Evolutionary conservation across 1,139 yeast species (phyloP), one percentile per base, ranked within the genome.

Genomic region (Magnusiomyces fungicola): DNA sequence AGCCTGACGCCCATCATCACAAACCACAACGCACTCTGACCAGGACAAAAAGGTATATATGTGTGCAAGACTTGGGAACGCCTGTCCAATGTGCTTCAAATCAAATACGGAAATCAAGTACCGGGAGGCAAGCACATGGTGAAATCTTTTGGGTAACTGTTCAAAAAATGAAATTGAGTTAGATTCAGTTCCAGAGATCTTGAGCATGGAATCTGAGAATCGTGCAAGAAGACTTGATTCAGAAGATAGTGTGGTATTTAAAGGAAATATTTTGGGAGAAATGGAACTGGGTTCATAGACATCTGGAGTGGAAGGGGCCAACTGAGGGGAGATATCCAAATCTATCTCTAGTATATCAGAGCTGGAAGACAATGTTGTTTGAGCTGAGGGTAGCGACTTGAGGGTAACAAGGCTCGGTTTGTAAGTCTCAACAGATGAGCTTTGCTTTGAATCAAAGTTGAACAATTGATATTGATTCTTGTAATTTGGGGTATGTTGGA

Each of bases 41-140:
- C 43, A 40, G 3, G 43, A 25, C 32, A 6, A n/a, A 18, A 22
- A 12, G 27, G 33, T 10, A 21, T 40, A 40, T 7, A 25, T 16
- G 10, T 14, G 18, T 16, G n/a, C 12, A n/a, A 40, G 33, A 3
- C 18, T 18, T 6, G 32, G 32, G 27, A 40, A 40, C 10, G 43
- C 33, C 23, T 27, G 43, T 16, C 23, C 18, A 25, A 40, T 25
- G 18, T 40, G 19, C 27, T 25, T 40, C 12, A 40, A 40, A 27
- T 40, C 43, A 25, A 25, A 25, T 7, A 40, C 34, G 3, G 43
- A 40, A 27, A 14, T 10, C n/a, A 40, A 16, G n/a, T 40, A 40
- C 16, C 16, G 9, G 9, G 30, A 14, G 14, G 32, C 43, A 16
- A 40, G 27, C 12, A 24, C 16, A n/a, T 40, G n/a, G 32, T 40